These are phyloP conservation scores for Triadica sebifera DNA, from an alignment of 345 rosid genomes.

Conservation along the genomic window DNA sequence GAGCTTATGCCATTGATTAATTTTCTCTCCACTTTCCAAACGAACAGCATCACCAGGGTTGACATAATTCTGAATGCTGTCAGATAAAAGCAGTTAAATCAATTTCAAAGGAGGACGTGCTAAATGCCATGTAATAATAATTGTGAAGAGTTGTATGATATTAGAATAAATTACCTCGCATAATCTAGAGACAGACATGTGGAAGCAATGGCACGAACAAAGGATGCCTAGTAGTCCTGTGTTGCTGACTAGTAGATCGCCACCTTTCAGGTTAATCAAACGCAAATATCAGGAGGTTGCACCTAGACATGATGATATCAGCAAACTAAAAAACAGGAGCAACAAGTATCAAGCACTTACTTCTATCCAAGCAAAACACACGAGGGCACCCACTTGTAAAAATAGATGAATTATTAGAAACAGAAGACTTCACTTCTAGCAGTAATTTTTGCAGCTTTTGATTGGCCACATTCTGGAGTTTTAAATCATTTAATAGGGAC, in stretches of 20 bases:
- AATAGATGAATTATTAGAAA: constrained; percentile 22
- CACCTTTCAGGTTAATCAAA: constrained; percentile 33
- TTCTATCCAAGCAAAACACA: constrained; percentile 40
- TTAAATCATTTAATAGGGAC: constrained; percentile 17
- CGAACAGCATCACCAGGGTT: constrained; percentile 53
- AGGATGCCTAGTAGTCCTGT: constrained; percentile 45
- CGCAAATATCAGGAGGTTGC: constrained; percentile 7
- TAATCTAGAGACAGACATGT: constrained; percentile 50
- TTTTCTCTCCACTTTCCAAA: constrained; percentile 50
- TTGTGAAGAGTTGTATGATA: not conserved
- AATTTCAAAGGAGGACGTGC: not conserved
- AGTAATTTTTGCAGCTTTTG: constrained; percentile 21
- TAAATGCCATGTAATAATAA: constrained; percentile 3
- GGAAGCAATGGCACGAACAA: constrained; percentile 50
- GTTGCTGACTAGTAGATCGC: constrained; percentile 52
- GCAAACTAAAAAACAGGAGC: not conserved
- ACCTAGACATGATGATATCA: not conserved
- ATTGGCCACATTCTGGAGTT: constrained; percentile 16
- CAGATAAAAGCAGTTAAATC: constrained; percentile 16
- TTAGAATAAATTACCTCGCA: constrained; percentile 44
- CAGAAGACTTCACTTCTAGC: constrained; percentile 20
- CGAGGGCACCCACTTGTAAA: constrained; percentile 33
- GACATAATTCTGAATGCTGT: constrained; percentile 47
- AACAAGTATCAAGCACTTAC: constrained; percentile 33
- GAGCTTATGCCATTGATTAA: constrained; percentile 44